phyloP scores from a whole-genome alignment of 805 yeast genomes.

The Komagataella kurtzmanii region DNA sequence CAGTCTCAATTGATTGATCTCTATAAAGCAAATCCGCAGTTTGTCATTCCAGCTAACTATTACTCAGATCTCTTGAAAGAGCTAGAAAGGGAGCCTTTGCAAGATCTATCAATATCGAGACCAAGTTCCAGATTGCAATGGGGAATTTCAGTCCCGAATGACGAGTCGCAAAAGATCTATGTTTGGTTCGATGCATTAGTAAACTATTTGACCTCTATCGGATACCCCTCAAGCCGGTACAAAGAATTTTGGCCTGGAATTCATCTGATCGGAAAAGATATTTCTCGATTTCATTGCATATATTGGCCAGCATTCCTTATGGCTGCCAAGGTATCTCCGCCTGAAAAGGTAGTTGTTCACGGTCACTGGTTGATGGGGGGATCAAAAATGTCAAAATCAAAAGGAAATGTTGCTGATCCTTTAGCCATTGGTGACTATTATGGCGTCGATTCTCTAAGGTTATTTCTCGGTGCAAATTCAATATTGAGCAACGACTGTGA shows the following conservation, averaged over 20 bases:
- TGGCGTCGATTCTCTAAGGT: slow-evolving; percentile 63
- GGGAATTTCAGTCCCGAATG: slow-evolving; percentile 87
- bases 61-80: slow-evolving; percentile 43
- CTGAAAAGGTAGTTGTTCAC: slow-evolving; percentile 72
- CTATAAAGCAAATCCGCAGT: slow-evolving; percentile 34
- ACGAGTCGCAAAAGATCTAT: slow-evolving; percentile 65
- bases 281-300: slow-evolving; percentile 74
- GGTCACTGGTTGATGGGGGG: slow-evolving; percentile 92
- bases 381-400: slow-evolving; percentile 82
- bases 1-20: slow-evolving; percentile 35
- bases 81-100: slow-evolving; percentile 30
- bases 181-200: slow-evolving; percentile 96
- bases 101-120: slow-evolving; percentile 78
- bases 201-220: slow-evolving; percentile 64
- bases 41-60: slow-evolving; percentile 54
- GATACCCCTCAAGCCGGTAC: slow-evolving; percentile 28
- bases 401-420: slow-evolving; percentile 93
- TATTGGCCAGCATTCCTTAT: slow-evolving; percentile 89
- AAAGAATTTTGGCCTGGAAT: slow-evolving; percentile 46
- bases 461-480: slow-evolving; percentile 66
- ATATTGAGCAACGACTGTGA: slow-evolving; percentile 69
- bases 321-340: slow-evolving; percentile 67
- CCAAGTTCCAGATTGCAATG: slow-evolving; percentile 68
- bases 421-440: slow-evolving; percentile 43
- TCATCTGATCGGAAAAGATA: slow-evolving; percentile 89